These are phyloP conservation scores for Blastomyces emzantsi DNA, from an alignment of 2,329 filamentous ascomycete genomes.

Conservation along the genomic window DNA sequence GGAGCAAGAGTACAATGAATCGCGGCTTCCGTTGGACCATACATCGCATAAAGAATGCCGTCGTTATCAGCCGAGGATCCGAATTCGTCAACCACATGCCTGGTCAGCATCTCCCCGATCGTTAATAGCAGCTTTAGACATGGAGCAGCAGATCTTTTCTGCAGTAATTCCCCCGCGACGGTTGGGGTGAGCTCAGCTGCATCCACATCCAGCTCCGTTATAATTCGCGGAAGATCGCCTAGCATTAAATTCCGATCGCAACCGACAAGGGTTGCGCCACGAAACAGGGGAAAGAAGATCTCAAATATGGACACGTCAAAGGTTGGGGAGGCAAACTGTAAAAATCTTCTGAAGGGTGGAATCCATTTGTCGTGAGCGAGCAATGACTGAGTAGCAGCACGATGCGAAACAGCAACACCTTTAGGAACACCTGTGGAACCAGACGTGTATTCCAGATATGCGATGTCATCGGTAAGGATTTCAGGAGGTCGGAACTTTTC, in stretches of 20 bases:
- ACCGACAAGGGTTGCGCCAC: constrained; percentile 63
- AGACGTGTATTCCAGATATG: constrained; percentile 91
- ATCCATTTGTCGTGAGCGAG: constrained; percentile 73
- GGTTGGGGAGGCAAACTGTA: constrained; percentile 86
- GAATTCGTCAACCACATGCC: constrained; percentile 68
- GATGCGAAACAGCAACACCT: constrained; percentile 73
- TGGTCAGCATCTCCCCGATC: constrained; percentile 87
- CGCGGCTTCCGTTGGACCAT: constrained; percentile 83
- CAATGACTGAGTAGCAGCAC: constrained; percentile 69
- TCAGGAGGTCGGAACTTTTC: constrained; percentile 11
- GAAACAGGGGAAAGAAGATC: constrained; percentile 77
- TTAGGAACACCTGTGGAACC: constrained; percentile 85
- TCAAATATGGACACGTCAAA: constrained; percentile 96
- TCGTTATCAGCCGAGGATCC: constrained; percentile 46
- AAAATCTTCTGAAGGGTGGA: constrained; percentile 65
- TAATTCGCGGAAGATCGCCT: constrained; percentile 60
- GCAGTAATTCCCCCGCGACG: constrained; percentile 68
- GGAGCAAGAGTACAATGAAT: constrained; percentile 80
- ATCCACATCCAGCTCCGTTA: constrained; percentile 61
- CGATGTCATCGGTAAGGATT: constrained; percentile 38
- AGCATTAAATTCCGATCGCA: constrained; percentile 62
- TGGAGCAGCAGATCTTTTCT: constrained; percentile 58
- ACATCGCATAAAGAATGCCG: constrained; percentile 83
- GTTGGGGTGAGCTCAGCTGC: constrained; percentile 85
- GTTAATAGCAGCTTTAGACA: constrained; percentile 64